phyloP scores from a whole-genome alignment of 352 stramenopile species.

The Plasmopara viticola region DNA sequence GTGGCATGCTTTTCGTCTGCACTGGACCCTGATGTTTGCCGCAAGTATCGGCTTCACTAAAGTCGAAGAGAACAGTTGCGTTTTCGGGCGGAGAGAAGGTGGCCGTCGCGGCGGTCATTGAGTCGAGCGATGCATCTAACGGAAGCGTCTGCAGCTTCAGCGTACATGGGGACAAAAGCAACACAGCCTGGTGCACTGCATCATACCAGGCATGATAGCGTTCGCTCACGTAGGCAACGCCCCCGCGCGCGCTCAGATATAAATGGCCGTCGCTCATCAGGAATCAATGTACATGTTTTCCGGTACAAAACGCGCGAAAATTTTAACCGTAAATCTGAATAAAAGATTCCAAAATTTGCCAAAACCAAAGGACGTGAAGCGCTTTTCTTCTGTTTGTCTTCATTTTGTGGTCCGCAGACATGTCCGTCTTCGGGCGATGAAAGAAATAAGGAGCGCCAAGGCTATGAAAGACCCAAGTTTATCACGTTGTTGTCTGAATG shows the following conservation, averaged over 20 bases:
- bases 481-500: too few relatives aligned
- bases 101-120: constrained; percentile 7
- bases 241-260: constrained; percentile 42
- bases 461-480: too few relatives aligned
- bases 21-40: constrained; percentile 1
- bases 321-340: too few relatives aligned
- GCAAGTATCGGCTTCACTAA: constrained; percentile 15
- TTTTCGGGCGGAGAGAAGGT: constrained; percentile 1
- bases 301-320: too few relatives aligned
- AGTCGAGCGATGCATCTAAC: constrained; percentile 32
- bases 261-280: constrained; percentile 50
- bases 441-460: too few relatives aligned
- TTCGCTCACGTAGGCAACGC: constrained; percentile 36
- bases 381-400: too few relatives aligned
- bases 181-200: constrained; percentile 39
- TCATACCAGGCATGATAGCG: constrained; percentile 45
- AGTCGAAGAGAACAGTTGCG: constrained; percentile 39
- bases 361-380: too few relatives aligned
- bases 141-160: constrained; percentile 36
- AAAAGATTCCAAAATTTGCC: too few relatives aligned
- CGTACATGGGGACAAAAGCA: constrained; percentile 36
- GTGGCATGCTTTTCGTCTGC: constrained; percentile 4
- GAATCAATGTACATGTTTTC: neutral
- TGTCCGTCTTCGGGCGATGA: too few relatives aligned
- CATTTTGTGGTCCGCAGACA: too few relatives aligned